phyloP scores from a whole-genome alignment of 148 eudicot genomes.

The Chenopodium suecicum region DNA sequence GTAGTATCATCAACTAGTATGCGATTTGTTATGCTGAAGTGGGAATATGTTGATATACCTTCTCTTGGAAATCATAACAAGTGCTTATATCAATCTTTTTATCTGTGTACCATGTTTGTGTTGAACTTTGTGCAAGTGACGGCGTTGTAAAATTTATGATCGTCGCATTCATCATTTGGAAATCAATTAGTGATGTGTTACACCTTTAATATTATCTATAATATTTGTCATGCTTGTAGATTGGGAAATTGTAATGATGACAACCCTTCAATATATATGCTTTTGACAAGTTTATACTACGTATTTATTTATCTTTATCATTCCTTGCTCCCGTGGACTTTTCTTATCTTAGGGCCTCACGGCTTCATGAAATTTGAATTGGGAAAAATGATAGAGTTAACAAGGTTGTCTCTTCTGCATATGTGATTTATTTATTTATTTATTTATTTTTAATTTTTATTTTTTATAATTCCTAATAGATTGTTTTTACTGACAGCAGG shows the following conservation, averaged over 20 bases:
- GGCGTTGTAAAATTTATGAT: too few relatives aligned
- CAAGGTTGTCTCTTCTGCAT: not conserved
- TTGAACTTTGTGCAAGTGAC: not conserved
- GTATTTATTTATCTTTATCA: not conserved
- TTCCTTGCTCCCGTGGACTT: not conserved
- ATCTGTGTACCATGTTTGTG: not conserved
- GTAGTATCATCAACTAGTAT: not conserved
- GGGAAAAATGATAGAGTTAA: not conserved
- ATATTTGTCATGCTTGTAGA: not conserved
- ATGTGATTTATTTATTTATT: not conserved
- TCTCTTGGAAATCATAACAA: not conserved
- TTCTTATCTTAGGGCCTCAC: not conserved
- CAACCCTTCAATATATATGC: not conserved
- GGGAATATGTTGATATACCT: not conserved
- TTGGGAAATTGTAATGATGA: too few relatives aligned
- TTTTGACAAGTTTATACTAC: not conserved
- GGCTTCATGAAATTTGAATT: not conserved
- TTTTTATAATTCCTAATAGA: not conserved
- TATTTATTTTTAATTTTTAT: not conserved
- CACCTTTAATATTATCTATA: not conserved
- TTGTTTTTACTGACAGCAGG: slow-evolving; percentile 38
- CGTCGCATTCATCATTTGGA: not conserved
- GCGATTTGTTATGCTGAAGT: not conserved
- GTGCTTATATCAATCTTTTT: not conserved
- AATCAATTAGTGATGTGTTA: not conserved